Conservation (phyloP, 306 rosid species). For the Begonia fuchsioides region DNA sequence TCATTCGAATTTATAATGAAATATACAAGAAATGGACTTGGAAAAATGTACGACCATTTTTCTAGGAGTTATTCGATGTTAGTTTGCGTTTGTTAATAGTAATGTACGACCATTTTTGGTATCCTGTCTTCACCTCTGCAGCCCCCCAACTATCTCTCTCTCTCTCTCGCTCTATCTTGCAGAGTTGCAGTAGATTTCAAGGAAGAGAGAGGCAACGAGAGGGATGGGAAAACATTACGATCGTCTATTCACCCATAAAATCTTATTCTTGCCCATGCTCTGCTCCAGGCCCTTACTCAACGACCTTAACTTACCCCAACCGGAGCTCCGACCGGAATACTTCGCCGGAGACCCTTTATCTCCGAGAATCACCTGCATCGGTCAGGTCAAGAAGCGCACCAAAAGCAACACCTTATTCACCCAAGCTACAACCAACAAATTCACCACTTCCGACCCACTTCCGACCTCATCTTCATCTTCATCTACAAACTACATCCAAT, state of each 20-base stretch:
- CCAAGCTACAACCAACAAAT: conserved; percentile 24
- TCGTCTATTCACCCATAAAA: conserved; percentile 22
- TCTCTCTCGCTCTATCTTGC: conserved; percentile 11
- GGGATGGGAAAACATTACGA: conserved; percentile 35
- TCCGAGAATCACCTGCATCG: conserved; percentile 88
- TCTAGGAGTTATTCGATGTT: too few species aligned
- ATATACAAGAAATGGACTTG: too few species aligned
- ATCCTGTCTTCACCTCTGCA: neutral
- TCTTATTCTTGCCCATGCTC: conserved; percentile 69
- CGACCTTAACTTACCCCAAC: conserved; percentile 14
- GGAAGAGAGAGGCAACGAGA: neutral
- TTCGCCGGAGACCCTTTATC: conserved; percentile 44
- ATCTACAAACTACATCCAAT: conserved; percentile 9
- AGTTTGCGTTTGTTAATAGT: too few species aligned
- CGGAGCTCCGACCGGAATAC: conserved; percentile 5
- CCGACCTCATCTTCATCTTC: conserved; percentile 22
- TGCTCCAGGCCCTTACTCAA: conserved; percentile 59
- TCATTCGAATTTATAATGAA: too few species aligned
- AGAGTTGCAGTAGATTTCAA: neutral
- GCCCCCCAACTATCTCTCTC: conserved; percentile 3
- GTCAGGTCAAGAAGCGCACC: conserved; percentile 68
- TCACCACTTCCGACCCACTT: conserved; percentile 25
- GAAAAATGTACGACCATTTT: too few species aligned
- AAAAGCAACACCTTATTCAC: conserved; percentile 23
- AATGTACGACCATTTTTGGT: too few species aligned